Evolutionary conservation across 2,329 filamentous ascomycete genomes (phyloP), one percentile per base, ranked within the genome.

Genomic region (Trematosphaeria pertusa): DNA sequence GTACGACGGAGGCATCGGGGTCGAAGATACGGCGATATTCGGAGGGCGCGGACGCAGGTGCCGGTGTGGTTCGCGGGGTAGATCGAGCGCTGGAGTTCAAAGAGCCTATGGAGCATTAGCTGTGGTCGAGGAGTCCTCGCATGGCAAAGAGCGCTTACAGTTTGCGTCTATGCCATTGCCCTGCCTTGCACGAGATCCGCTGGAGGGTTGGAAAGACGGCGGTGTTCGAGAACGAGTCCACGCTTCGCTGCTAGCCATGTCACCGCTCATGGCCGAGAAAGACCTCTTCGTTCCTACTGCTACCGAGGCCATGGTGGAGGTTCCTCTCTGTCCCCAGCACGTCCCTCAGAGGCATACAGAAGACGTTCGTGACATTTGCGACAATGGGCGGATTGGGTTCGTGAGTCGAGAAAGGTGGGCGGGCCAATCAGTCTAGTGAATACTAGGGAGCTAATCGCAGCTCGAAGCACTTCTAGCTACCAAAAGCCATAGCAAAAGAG

Each of bases 1-100:
- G 76, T 5, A 91, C 81, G 44, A 92, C 84, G 1, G 88, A 90
- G 2, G 86, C 84, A 74, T 88, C 80, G 8, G 78, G 68, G 7
- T 76, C 72, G 61, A 87, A 88, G 14, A 62, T 61, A 34, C 61
- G 74, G 45, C 59, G 54, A 6, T 62, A 61, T 33, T 67, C 54
- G 12, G 35, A 45, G 12, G 52, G 43, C 17, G 51, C 37, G 15
- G 48, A 33, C 17, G 53, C 38, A 4, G 61, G 64, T 14, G 54
- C 54, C 12, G 60, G 57, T 12, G 63, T 69, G n/a, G 58, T 51
- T 46, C 55, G 63, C 35, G 63, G 59, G 19, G 65, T 64, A n/a
- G 62, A 65, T 17, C 57, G 58, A 39, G 52, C 53, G 36, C 65
- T 66, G 11, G 63, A 61, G 14, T 50, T 56, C 24, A 53, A 38